These are phyloP conservation scores for Colletotrichum incanum DNA, from an alignment of 2,329 filamentous ascomycete species.

Conservation along the genomic window DNA sequence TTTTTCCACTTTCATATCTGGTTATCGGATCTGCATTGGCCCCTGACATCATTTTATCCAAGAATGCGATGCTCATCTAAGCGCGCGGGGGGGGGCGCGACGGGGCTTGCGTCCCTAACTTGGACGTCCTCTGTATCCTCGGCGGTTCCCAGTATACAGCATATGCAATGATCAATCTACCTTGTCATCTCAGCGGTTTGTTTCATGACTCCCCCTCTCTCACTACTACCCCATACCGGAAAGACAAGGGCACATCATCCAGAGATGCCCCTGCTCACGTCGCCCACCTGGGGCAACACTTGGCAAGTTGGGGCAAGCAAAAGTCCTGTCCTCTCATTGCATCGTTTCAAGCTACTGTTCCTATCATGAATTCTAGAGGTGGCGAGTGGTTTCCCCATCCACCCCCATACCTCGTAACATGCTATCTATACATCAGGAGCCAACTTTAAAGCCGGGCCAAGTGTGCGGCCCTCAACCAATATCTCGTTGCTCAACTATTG, in stretches of 20 bases:
- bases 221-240: constrained; percentile 7
- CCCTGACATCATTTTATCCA: constrained; percentile 29
- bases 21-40: neutral
- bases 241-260: constrained; percentile 20
- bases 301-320: neutral
- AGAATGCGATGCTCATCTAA: constrained; percentile 1
- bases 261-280: constrained; percentile 15
- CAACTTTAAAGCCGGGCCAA: neutral
- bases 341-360: constrained; percentile 31
- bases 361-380: constrained; percentile 25
- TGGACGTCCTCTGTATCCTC: neutral
- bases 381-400: constrained; percentile 9
- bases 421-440: neutral
- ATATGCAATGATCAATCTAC: neutral
- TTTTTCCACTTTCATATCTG: neutral
- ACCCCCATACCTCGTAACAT: constrained; percentile 13
- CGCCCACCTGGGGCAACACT: neutral
- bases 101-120: neutral
- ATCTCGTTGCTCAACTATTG: neutral
- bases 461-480: constrained; percentile 4
- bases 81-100: constrained; percentile 22
- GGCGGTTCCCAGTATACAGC: neutral
- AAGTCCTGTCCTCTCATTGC: constrained; percentile 6
- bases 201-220: constrained; percentile 5
- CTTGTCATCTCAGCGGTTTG: constrained; percentile 19